Evolutionary conservation across 2,329 filamentous ascomycete genomes (phyloP).

Genomic region (Talaromyces sp.): DNA sequence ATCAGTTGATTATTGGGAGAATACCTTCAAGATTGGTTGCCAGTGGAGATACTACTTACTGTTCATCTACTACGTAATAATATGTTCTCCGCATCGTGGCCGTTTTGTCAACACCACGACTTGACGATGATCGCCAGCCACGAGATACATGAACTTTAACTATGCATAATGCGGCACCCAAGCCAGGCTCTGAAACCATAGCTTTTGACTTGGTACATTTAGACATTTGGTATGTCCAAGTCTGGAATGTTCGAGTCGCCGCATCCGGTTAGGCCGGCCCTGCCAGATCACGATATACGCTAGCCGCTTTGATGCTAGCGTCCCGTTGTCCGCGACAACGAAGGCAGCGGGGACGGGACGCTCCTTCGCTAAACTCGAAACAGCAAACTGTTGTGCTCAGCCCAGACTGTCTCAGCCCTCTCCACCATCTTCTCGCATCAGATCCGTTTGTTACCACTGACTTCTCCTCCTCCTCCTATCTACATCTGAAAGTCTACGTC

Average conservation of each 20-base stretch:
- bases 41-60: too few species aligned
- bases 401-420: neutral
- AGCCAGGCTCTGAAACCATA: too few species aligned
- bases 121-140: neutral
- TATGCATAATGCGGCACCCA: too few species aligned
- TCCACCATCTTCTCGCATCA: neutral
- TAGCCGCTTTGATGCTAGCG: neutral
- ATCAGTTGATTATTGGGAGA: neutral
- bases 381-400: slow-evolving; percentile 34
- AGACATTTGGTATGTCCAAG: too few species aligned
- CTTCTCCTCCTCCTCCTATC: neutral
- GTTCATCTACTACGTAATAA: too few species aligned
- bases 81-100: neutral
- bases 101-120: neutral
- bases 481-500: neutral
- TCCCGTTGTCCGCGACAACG: slow-evolving; percentile 36
- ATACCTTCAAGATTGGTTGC: neutral
- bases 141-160: neutral
- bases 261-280: neutral
- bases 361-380: slow-evolving; percentile 29
- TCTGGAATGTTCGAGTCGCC: neutral
- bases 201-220: too few species aligned
- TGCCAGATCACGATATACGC: neutral
- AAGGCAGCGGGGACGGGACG: slow-evolving; percentile 20
- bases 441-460: neutral